Percentiles rank a stretch among this genome's conserved stretches.
Conservation (phyloP, 805 yeast genomes). For the Lipomyces orientalis region DNA sequence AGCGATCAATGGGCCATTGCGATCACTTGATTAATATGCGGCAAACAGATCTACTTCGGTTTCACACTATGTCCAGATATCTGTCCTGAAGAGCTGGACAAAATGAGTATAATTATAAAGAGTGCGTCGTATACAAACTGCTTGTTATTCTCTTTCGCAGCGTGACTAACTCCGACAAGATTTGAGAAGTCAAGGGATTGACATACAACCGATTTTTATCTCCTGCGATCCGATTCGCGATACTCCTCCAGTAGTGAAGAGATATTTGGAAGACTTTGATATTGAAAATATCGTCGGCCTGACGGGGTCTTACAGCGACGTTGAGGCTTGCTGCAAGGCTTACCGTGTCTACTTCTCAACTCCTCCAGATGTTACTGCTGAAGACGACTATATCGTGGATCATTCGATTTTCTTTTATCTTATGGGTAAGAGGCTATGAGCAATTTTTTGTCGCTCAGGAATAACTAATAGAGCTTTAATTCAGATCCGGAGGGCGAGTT, state of each 20-base stretch:
- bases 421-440: conserved; percentile 53
- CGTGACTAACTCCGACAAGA: conserved; percentile 41
- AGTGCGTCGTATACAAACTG: conserved; percentile 41
- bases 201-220: conserved; percentile 84
- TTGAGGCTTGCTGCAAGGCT: conserved; percentile 83
- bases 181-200: conserved; percentile 61
- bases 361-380: conserved; percentile 90
- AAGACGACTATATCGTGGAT: conserved; percentile 95
- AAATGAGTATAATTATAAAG: conserved; percentile 75
- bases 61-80: conserved; percentile 98
- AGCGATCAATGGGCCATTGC: background rate
- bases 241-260: conserved; percentile 79
- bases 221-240: conserved; percentile 98
- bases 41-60: conserved; percentile 76
- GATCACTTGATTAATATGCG: background rate
- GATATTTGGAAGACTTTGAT: conserved; percentile 87
- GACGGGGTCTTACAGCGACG: conserved; percentile 86
- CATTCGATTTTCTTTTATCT: conserved; percentile 96
- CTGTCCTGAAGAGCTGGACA: conserved; percentile 97
- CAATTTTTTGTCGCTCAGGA: background rate
- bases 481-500: conserved; percentile 93
- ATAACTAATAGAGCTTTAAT: background rate
- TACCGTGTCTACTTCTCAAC: conserved; percentile 97
- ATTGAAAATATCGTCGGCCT: conserved; percentile 79
- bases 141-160: background rate